Evolutionary conservation across 345 rosid species (phyloP), one percentile per base, ranked within the genome.

Genomic region (Linum usitatissimum): DNA sequence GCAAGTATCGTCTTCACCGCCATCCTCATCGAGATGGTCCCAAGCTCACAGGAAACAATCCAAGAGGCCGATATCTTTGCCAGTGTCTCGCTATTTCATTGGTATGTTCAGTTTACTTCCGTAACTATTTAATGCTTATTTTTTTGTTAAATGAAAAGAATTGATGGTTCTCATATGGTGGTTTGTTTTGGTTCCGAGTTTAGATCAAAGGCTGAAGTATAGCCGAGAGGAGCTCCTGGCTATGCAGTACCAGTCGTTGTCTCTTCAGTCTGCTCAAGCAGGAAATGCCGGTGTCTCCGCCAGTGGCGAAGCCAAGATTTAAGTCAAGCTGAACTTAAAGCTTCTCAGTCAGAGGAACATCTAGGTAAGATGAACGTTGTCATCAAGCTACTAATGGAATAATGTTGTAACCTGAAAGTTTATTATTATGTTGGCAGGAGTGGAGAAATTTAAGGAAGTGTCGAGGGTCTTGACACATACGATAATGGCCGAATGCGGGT

Each of bases 191-290:
- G 6, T 4, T n/a, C 4, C 18, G 28, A 13, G 2, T 18, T 55
- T 30, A 86, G 98, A 88, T 83, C 95, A 88, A 79, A 84, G 96
- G 73, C 38, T 84, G 80, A 86, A 86, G 75, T 87, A 91, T 64
- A 64, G 60, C 64, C 79, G 80, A 71, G 90, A 81, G 72, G 84
- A 79, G 67, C 65, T 91, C 65, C 83, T 86, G 51, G 78, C 76
- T 20, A 70, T 88, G 62, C 89, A 71, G 62, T 54, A 64, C 61
- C 72, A 84, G 6, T 68, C 96, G 6, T 60, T 64, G 28, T 76
- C 85, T 59, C 70, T 63, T 40, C 55, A 19, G 55, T 48, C 60
- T 70, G 34, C 66, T 45, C 65, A 2, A 6, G 55, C 55, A 18
- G 28, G 49, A 61, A 63, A 51, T 40, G 34, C 21, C 9, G 45